Base-by-base conservation (phyloP, 2,329 filamentous ascomycete genomes). In the Hypoxylon sp. region DNA sequence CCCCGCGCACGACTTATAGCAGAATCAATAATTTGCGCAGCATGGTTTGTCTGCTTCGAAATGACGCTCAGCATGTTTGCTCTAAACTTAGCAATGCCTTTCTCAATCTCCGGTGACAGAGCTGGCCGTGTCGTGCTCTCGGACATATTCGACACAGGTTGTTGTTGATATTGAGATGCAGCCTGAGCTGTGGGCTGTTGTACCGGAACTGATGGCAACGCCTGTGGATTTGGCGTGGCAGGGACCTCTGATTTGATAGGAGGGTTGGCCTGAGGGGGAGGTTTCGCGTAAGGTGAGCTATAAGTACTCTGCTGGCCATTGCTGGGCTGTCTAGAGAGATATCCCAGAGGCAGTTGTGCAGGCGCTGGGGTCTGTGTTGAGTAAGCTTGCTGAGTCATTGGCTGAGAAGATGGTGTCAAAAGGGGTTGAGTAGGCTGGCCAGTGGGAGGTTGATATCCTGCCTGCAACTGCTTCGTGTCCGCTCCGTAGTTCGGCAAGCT, bases 271-370 rank as follows among this genome's bases (percentile, higher is more conserved):
- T 66, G 69, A 13, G 75, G 73, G 8, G 76, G 71, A 15, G 76
- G 76, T 59, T 76, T 74, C 10, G 76, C 75, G 52, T 79, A 79
- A 21, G 75, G 76, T 29, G 76, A 78, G 51, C 72, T 78, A 63
- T 77, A 79, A 1, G 76, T 76, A 58, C 73, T 75, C 64, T 76
- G 75, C 44, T 78, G 76, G n/a, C 70, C 37, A 17, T 65, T 67
- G 31, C 58, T 72, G 19, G 74, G 57, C 44, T 74, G 75, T 32
- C 73, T 72, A n/a, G 74, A 65, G 6, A 77, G 46, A 56, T 76
- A 76, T 35, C 72, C 69, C 39, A 69, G 66, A 53, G 76, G 75
- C 29, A 77, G 44, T 53, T 78, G 76, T 21, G 76, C 75, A 24
- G 76, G 75, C 29, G 76, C 75, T 19, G 75, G 75, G 47, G 65